A percentile compares a stretch with the other conserved stretches of the same genome.
Evolutionary conservation across 2,329 filamentous ascomycete species (phyloP).

Genomic region (Alternaria viburni): DNA sequence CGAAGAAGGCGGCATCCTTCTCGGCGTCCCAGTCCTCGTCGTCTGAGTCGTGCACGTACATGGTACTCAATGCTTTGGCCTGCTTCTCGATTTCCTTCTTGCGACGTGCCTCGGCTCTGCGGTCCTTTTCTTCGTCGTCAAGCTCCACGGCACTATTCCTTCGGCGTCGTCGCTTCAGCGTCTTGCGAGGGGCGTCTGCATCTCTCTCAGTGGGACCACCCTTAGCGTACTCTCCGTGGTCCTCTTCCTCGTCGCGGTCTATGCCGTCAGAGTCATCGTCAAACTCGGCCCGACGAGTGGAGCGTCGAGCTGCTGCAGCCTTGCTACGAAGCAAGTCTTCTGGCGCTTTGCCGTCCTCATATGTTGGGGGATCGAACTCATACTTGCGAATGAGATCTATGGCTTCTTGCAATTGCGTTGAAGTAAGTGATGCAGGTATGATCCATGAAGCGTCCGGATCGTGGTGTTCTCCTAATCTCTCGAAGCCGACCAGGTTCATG

Average conservation of each 20-base stretch:
- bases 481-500: conserved; percentile 76
- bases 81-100: conserved; percentile 78
- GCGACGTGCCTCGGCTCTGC: conserved; percentile 66
- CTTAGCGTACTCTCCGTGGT: conserved; percentile 68
- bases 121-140: conserved; percentile 65
- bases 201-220: conserved; percentile 69
- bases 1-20: conserved; percentile 76
- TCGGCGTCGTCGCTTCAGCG: conserved; percentile 65
- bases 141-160: conserved; percentile 62
- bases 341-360: conserved; percentile 76
- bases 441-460: conserved; percentile 79
- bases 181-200: conserved; percentile 60
- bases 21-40: conserved; percentile 87
- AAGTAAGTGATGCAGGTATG: conserved; percentile 70
- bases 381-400: conserved; percentile 77
- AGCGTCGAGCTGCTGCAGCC: conserved; percentile 52
- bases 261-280: conserved; percentile 73
- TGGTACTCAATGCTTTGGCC: conserved; percentile 79
- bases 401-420: conserved; percentile 70
- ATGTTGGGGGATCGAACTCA: conserved; percentile 77
- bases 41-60: conserved; percentile 83
- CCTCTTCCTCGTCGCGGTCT: conserved; percentile 60
- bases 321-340: conserved; percentile 82
- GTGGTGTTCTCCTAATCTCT: conserved; percentile 70
- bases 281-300: conserved; percentile 62